Conservation (phyloP, 2,329 filamentous ascomycete species). For the Ascochyta clinopodiicola region DNA sequence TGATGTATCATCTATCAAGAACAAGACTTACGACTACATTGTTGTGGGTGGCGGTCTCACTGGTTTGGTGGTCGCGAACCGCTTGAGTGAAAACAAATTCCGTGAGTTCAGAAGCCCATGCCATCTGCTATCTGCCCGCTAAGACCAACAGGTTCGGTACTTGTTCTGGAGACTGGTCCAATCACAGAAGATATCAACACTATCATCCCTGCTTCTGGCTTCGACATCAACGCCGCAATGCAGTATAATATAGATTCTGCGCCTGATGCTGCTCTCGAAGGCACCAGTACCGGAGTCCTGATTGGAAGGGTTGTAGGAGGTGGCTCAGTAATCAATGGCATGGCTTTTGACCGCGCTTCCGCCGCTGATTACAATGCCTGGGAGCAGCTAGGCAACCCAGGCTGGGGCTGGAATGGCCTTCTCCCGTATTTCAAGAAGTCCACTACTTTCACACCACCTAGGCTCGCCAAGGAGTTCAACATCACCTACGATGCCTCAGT, state of each 20-base stretch:
- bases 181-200: conserved; percentile 30
- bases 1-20: conserved; percentile 1
- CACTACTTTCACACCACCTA: conserved; percentile 32
- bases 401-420: conserved; percentile 47
- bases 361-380: conserved; percentile 58
- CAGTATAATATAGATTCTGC: conserved; percentile 37
- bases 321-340: conserved; percentile 48
- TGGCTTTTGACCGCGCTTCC: conserved; percentile 48
- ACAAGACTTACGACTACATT: conserved; percentile 40
- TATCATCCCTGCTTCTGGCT: conserved; percentile 29
- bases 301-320: conserved; percentile 45
- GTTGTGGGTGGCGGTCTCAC: conserved; percentile 41
- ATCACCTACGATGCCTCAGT: conserved; percentile 33
- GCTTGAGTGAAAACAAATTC: conserved; percentile 35
- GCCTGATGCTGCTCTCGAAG: conserved; percentile 23
- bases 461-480: background rate
- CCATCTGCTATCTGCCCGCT: background rate
- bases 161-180: conserved; percentile 38
- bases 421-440: conserved; percentile 42
- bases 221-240: conserved; percentile 28
- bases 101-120: too few relatives aligned
- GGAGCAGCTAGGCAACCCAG: conserved; percentile 63
- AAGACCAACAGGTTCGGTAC: conserved; percentile 29
- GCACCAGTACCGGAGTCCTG: conserved; percentile 22
- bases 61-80: conserved; percentile 39